These are phyloP conservation scores for Tetrahymena malaccensis DNA, from an alignment of 73 alveolate species.

Conservation along the genomic window DNA sequence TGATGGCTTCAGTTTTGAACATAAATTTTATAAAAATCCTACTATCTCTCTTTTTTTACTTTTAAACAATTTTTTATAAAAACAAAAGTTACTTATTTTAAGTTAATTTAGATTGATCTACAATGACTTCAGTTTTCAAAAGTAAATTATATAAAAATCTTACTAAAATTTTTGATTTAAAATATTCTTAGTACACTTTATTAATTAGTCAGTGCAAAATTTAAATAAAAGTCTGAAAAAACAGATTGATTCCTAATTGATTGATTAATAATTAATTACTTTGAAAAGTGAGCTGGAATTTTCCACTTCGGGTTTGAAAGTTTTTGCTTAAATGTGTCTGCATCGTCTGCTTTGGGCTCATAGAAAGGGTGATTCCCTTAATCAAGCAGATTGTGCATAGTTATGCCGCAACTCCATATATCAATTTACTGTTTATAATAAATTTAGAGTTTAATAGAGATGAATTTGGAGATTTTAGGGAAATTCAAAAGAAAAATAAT, in stretches of 20 bases:
- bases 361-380: conserved; percentile 58
- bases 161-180: background rate
- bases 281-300: background rate
- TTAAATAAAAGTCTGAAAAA: background rate
- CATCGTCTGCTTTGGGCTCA: conserved; percentile 26
- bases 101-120: background rate
- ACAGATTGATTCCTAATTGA: background rate
- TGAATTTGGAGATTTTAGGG: background rate
- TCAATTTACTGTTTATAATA: conserved; percentile 30
- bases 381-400: conserved; percentile 40
- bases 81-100: background rate
- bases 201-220: background rate
- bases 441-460: too few species aligned
- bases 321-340: conserved; percentile 20
- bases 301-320: background rate
- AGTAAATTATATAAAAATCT: background rate
- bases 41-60: too few species aligned
- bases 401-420: conserved; percentile 63
- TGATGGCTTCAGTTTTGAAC: too few species aligned
- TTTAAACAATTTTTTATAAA: too few species aligned
- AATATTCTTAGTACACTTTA: background rate
- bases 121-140: background rate
- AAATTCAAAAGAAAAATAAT: too few species aligned
- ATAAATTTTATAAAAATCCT: too few species aligned
- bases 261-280: background rate